Evolutionary conservation across 306 rosid species (phyloP).

Genomic region (Quercus gilva): DNA sequence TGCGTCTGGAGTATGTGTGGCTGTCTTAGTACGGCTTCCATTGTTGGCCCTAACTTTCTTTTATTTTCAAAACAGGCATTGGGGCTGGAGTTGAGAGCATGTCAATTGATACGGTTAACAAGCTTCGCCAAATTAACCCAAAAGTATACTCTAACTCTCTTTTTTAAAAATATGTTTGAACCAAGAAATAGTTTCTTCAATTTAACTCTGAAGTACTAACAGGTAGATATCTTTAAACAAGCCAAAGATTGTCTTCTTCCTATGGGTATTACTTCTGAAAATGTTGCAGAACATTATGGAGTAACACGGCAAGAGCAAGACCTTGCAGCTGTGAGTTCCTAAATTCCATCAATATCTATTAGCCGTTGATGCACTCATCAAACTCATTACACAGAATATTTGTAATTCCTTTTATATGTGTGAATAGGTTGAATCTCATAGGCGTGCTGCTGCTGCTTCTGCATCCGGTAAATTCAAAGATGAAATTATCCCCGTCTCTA

Average conservation of each 20-base stretch:
- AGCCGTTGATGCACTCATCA: background rate
- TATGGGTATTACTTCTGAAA: slow-evolving; percentile 92
- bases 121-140: slow-evolving; percentile 36
- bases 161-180: background rate
- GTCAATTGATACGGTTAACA: slow-evolving; percentile 45
- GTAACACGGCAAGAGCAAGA: slow-evolving; percentile 90
- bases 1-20: background rate
- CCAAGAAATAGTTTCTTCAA: slow-evolving; percentile 11
- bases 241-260: slow-evolving; percentile 90
- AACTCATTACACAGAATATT: background rate
- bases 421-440: slow-evolving; percentile 78
- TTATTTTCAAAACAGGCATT: slow-evolving; percentile 50
- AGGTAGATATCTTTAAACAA: slow-evolving; percentile 60
- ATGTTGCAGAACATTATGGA: slow-evolving; percentile 75
- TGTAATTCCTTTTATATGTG: slow-evolving; percentile 8
- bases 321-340: slow-evolving; percentile 77
- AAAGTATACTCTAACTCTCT: slow-evolving; percentile 42
- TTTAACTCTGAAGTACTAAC: slow-evolving; percentile 7
- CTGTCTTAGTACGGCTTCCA: background rate
- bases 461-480: slow-evolving; percentile 87
- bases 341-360: slow-evolving; percentile 16
- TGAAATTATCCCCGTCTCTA: slow-evolving; percentile 78
- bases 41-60: slow-evolving; percentile 7
- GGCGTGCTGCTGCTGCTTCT: slow-evolving; percentile 81
- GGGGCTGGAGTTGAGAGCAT: slow-evolving; percentile 90